Percentiles rank a stretch among this genome's conserved stretches.
phyloP scores from a whole-genome alignment of 1,139 yeast genomes.

The Protomyces gravidus region DNA sequence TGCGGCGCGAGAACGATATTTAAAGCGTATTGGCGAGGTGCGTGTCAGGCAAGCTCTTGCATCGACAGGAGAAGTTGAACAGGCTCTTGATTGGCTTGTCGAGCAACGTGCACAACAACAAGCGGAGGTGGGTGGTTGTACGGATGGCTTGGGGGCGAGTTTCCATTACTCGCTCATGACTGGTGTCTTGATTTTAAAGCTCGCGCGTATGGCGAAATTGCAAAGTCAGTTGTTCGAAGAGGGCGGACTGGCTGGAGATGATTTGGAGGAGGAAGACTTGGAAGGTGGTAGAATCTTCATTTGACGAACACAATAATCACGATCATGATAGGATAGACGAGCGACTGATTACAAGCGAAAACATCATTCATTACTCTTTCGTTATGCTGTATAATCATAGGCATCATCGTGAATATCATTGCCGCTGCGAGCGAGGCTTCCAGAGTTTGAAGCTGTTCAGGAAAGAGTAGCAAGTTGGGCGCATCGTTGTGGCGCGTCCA shows the following conservation, averaged over 20 bases:
- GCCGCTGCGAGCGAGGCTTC: neutral
- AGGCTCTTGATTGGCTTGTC: neutral
- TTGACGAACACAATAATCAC: no score
- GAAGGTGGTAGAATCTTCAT: neutral
- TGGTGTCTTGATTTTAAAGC: neutral
- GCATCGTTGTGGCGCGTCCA: neutral
- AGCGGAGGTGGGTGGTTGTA: neutral
- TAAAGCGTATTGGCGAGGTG: conserved; percentile 48
- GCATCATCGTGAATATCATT: no score
- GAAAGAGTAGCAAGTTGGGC: neutral
- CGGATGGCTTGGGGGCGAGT: conserved; percentile 16
- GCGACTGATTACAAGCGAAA: no score
- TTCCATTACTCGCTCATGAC: conserved; percentile 20
- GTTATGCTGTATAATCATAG: no score
- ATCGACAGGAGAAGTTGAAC: neutral
- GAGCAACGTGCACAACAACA: neutral
- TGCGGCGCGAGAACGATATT: conserved; percentile 65
- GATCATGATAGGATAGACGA: no score
- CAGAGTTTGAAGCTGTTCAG: neutral
- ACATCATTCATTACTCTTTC: neutral
- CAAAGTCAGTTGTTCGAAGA: neutral
- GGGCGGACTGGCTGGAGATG: neutral
- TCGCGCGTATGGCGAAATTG: neutral
- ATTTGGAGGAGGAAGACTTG: neutral
- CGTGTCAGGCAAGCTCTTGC: neutral